Conservation (phyloP, 2,329 filamentous ascomycete species). For the Erysiphe pulchra region DNA sequence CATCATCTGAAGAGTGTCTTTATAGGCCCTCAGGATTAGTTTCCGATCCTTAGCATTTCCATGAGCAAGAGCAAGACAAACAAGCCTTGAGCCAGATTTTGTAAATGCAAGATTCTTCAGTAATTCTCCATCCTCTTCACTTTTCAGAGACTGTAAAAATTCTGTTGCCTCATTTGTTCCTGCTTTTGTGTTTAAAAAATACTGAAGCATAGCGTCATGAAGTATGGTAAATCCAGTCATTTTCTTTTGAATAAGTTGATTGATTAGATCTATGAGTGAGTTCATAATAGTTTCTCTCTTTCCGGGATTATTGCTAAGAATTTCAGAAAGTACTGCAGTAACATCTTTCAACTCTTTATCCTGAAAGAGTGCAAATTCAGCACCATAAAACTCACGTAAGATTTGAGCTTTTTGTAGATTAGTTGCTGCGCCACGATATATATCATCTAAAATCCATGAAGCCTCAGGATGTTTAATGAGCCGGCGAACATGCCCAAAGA, state of each 20-base stretch:
- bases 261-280: slow-evolving; percentile 65
- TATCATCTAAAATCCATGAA: slow-evolving; percentile 92
- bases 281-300: slow-evolving; percentile 75
- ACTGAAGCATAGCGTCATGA: slow-evolving; percentile 95
- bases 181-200: slow-evolving; percentile 55
- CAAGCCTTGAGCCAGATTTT: slow-evolving; percentile 58
- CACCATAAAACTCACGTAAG: slow-evolving; percentile 85
- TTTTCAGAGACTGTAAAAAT: slow-evolving; percentile 74
- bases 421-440: slow-evolving; percentile 73
- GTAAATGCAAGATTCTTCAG: slow-evolving; percentile 95
- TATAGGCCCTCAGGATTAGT: slow-evolving; percentile 65
- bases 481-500: slow-evolving; percentile 78
- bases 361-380: slow-evolving; percentile 69
- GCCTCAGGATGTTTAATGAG: slow-evolving; percentile 91
- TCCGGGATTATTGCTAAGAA: slow-evolving; percentile 53
- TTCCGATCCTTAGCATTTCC: slow-evolving; percentile 84
- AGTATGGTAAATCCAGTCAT: slow-evolving; percentile 92
- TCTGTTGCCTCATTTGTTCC: slow-evolving; percentile 64
- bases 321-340: slow-evolving; percentile 39
- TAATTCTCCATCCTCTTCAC: slow-evolving; percentile 71
- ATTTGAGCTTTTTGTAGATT: slow-evolving; percentile 64
- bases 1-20: slow-evolving; percentile 69
- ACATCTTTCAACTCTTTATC: slow-evolving; percentile 24
- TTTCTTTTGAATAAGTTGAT: slow-evolving; percentile 84
- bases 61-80: slow-evolving; percentile 59